A percentile compares a stretch with the other conserved stretches of the same genome.
These are phyloP conservation scores for Lodderomyces elongisporus DNA, from an alignment of 1,139 yeast genomes.

Conservation along the genomic window DNA sequence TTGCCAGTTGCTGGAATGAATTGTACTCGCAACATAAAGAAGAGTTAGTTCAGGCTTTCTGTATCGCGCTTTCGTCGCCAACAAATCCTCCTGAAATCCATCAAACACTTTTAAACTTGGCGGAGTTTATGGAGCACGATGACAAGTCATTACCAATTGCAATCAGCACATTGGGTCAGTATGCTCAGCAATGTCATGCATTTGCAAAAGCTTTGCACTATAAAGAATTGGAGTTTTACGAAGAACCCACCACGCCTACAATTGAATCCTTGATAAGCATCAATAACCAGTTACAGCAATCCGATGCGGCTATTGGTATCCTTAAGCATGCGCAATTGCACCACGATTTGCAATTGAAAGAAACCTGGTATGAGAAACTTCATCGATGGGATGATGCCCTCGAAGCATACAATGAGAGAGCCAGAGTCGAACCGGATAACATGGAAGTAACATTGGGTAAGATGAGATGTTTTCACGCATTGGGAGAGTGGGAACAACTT, in stretches of 20 bases:
- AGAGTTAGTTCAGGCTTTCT: slow-evolving; percentile 79
- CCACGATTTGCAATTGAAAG: slow-evolving; percentile 87
- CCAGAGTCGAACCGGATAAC: slow-evolving; percentile 49
- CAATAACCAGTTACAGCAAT: slow-evolving; percentile 90
- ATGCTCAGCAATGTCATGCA: slow-evolving; percentile 94
- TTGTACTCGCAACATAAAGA: slow-evolving; percentile 89
- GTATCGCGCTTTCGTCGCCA: slow-evolving; percentile 82
- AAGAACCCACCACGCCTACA: slow-evolving; percentile 87
- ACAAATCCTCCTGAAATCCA: slow-evolving; percentile 95
- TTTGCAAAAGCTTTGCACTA: slow-evolving; percentile 96
- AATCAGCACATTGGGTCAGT: slow-evolving; percentile 81
- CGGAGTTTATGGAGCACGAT: slow-evolving; percentile 97
- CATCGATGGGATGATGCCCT: slow-evolving; percentile 99
- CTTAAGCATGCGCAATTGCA: slow-evolving; percentile 92
- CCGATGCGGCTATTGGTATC: slow-evolving; percentile 97
- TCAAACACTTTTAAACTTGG: slow-evolving; percentile 80
- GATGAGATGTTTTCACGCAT: slow-evolving; percentile 94
- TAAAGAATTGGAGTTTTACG: slow-evolving; percentile 90
- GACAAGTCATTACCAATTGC: slow-evolving; percentile 91
- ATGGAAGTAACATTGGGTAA: slow-evolving; percentile 93
- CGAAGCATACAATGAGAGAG: slow-evolving; percentile 77
- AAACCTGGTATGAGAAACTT: slow-evolving; percentile 95
- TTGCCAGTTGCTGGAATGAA: slow-evolving; percentile 95
- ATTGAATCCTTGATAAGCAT: slow-evolving; percentile 89
- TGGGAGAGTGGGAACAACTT: slow-evolving; percentile 96